These are phyloP conservation scores for Penicillium herquei DNA, from an alignment of 495 filamentous ascomycete species.

Conservation along the genomic window DNA sequence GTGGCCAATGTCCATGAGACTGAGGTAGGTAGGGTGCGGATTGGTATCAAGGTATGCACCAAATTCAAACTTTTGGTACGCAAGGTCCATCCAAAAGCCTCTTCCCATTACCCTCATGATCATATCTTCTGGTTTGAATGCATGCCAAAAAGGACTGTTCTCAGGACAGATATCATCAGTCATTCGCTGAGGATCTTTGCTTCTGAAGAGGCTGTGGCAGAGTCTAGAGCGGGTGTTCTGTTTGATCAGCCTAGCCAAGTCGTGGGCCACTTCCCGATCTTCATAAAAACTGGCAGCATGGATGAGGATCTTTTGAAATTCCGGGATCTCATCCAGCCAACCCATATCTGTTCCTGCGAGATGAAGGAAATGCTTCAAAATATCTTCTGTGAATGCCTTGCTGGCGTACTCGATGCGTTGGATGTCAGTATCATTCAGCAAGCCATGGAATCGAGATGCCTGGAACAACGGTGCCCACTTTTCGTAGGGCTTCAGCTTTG, in stretches of 20 bases:
- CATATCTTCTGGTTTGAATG: not conserved
- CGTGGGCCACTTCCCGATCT: constrained; percentile 4
- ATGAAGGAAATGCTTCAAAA: constrained; percentile 32
- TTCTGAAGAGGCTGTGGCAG: not conserved
- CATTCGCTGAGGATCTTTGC: not conserved
- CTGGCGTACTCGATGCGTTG: constrained; percentile 54
- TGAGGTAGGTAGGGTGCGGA: too few relatives aligned
- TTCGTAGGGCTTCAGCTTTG: constrained; percentile 3
- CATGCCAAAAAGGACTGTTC: not conserved
- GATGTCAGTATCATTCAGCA: constrained; percentile 41
- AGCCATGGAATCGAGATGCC: constrained; percentile 29
- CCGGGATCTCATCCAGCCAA: constrained; percentile 38
- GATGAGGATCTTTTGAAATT: constrained; percentile 20
- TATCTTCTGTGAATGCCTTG: constrained; percentile 39
- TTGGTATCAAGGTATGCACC: not conserved
- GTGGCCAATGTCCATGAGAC: constrained; percentile 5
- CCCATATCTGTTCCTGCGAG: constrained; percentile 37
- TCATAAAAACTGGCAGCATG: constrained; percentile 16
- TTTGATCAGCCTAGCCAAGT: not conserved
- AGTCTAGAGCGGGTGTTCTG: not conserved
- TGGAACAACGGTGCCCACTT: constrained; percentile 15
- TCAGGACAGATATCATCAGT: not conserved
- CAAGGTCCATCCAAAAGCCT: constrained; percentile 31
- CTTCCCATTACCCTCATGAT: constrained; percentile 4
- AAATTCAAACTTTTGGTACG: not conserved